These are phyloP conservation scores for Geotrichum restrictum DNA, from an alignment of 1,139 yeast genomes.

Conservation along the genomic window DNA sequence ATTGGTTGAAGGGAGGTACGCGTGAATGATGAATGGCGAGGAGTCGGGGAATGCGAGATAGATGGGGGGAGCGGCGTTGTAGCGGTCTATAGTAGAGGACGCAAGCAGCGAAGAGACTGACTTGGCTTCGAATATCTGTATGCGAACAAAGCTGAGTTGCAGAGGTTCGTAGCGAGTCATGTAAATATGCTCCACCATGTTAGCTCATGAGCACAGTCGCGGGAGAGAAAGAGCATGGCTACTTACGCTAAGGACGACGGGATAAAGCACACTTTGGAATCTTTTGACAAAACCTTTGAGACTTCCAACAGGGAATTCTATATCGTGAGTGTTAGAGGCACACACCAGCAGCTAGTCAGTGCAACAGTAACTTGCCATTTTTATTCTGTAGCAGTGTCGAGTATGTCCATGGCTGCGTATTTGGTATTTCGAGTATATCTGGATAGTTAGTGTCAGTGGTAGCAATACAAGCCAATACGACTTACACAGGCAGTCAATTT, in stretches of 20 bases:
- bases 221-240: slow-evolving; percentile 40
- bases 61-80: slow-evolving; percentile 48
- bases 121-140: slow-evolving; percentile 59
- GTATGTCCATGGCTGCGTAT: slow-evolving; percentile 52
- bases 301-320: slow-evolving; percentile 40
- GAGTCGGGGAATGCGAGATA: slow-evolving; percentile 65
- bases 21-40: slow-evolving; percentile 64
- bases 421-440: slow-evolving; percentile 55
- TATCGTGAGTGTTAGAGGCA: slow-evolving; percentile 36
- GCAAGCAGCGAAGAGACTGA: slow-evolving; percentile 25
- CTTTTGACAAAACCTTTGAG: slow-evolving; percentile 45
- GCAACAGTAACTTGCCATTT: slow-evolving; percentile 32
- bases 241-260: slow-evolving; percentile 22
- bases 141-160: slow-evolving; percentile 54
- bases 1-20: slow-evolving; percentile 27
- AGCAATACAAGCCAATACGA: neutral
- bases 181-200: slow-evolving; percentile 30
- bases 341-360: too few species aligned
- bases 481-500: slow-evolving; percentile 57
- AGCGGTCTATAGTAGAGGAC: slow-evolving; percentile 40
- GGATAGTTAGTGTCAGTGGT: neutral
- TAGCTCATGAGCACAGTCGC: too few species aligned
- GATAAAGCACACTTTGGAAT: slow-evolving; percentile 46
- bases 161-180: slow-evolving; percentile 2
- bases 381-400: slow-evolving; percentile 40